Conservation (phyloP, 306 rosid genomes). For the Cucumis cinereus region DNA sequence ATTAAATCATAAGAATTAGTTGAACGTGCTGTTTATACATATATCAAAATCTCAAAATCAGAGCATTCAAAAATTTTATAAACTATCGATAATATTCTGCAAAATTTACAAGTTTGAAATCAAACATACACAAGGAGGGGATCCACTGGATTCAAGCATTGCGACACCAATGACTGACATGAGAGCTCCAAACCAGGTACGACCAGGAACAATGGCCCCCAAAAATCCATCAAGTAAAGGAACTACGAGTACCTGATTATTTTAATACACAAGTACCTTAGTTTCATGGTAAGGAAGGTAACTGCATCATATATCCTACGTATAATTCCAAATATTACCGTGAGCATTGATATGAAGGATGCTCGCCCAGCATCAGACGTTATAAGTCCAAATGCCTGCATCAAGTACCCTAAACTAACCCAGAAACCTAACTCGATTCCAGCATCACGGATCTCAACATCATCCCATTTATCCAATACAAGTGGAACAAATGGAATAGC, state of each 20-base stretch:
- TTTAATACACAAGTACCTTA: slow-evolving; percentile 13
- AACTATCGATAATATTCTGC: neutral
- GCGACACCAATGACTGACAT: slow-evolving; percentile 57
- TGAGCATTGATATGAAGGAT: slow-evolving; percentile 51
- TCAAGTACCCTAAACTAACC: slow-evolving; percentile 70
- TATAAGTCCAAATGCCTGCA: slow-evolving; percentile 64
- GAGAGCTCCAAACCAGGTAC: slow-evolving; percentile 69
- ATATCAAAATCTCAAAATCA: neutral
- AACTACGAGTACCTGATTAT: slow-evolving; percentile 60
- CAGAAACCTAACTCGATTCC: slow-evolving; percentile 77
- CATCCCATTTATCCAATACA: slow-evolving; percentile 30
- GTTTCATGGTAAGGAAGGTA: slow-evolving; percentile 6
- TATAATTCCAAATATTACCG: slow-evolving; percentile 26
- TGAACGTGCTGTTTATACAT: neutral
- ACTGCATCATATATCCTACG: neutral
- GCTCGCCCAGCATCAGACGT: slow-evolving; percentile 82
- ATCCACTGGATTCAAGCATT: slow-evolving; percentile 67
- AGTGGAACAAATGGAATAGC: slow-evolving; percentile 62
- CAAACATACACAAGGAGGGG: slow-evolving; percentile 47
- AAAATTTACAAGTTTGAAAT: neutral
- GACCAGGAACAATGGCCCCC: slow-evolving; percentile 50
- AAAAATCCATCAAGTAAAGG: slow-evolving; percentile 70
- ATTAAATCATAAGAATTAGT: neutral
- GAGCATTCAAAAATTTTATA: neutral
- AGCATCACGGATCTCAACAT: slow-evolving; percentile 38